Percentiles rank a stretch among this genome's conserved stretches.
Evolutionary conservation across 2,329 filamentous ascomycete species (phyloP).

Genomic region (Alternaria angustiovoidea): DNA sequence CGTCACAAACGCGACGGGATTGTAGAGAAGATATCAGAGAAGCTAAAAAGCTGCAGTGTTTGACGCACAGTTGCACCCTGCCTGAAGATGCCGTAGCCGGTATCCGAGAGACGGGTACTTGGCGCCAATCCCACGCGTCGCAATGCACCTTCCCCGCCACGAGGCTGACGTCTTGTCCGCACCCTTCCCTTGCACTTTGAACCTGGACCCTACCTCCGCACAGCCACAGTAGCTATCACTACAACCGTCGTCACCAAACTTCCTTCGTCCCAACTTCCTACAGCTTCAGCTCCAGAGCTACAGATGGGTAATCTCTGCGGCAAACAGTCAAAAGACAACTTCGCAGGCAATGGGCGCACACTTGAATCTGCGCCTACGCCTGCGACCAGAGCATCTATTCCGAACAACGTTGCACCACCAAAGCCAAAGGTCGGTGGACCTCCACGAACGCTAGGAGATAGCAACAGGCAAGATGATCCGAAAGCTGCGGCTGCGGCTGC

Average conservation of each 20-base stretch:
- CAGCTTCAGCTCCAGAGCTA: not conserved
- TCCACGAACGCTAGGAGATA: conserved; percentile 70
- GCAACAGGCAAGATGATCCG: conserved; percentile 63
- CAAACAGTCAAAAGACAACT: conserved; percentile 68
- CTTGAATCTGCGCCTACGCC: conserved; percentile 66
- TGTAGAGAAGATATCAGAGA: not conserved
- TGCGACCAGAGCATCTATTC: conserved; percentile 53
- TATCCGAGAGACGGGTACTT: conserved; percentile 29
- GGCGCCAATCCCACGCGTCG: conserved; percentile 25
- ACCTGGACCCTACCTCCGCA: conserved; percentile 24
- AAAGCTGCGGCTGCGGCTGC: conserved; percentile 78
- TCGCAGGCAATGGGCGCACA: conserved; percentile 75
- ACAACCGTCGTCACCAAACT: not conserved
- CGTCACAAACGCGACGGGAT: conserved; percentile 2
- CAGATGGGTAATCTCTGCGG: conserved; percentile 89
- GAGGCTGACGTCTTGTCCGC: conserved; percentile 28
- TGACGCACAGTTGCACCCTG: not conserved
- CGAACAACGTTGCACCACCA: conserved; percentile 38
- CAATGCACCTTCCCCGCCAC: conserved; percentile 23
- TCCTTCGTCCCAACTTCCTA: not conserved
- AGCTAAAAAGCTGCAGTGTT: not conserved
- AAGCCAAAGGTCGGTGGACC: conserved; percentile 56
- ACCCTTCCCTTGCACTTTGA: conserved; percentile 13
- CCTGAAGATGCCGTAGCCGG: conserved; percentile 7
- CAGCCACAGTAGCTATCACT: conserved; percentile 19